Conservation (phyloP, 1,284 basidiomycete species). For the Naganishia sp. region DNA sequence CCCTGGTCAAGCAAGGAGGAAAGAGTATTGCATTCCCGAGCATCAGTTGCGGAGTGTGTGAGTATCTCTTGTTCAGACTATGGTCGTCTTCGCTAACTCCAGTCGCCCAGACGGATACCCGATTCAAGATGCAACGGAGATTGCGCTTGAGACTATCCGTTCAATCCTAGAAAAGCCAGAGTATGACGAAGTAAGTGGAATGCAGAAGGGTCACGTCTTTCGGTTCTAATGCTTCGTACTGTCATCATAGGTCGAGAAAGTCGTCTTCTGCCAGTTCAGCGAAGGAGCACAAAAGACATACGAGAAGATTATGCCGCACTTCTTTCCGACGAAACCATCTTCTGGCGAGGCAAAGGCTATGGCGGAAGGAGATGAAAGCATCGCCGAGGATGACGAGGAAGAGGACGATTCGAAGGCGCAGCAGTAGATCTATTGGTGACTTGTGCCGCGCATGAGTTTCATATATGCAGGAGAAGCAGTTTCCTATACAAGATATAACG, state of each 20-base stretch:
- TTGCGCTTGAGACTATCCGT: conserved; percentile 47
- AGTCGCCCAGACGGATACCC: conserved; percentile 49
- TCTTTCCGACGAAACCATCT: conserved; percentile 40
- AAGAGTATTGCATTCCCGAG: conserved; percentile 63
- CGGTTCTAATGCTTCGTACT: background rate
- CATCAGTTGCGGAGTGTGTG: conserved; percentile 48
- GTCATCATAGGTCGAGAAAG: conserved; percentile 42
- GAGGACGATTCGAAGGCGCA: background rate
- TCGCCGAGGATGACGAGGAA: conserved; percentile 11
- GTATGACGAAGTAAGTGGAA: conserved; percentile 27
- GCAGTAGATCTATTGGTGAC: background rate
- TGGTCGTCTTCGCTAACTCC: background rate
- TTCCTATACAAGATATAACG: conserved; percentile 11
- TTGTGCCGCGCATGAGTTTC: background rate
- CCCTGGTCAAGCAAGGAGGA: conserved; percentile 62
- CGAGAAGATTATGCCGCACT: conserved; percentile 36
- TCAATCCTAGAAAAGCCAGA: conserved; percentile 40
- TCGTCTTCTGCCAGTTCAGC: conserved; percentile 52
- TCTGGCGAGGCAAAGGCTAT: background rate
- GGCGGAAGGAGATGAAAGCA: conserved; percentile 16
- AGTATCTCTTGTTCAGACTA: conserved; percentile 34
- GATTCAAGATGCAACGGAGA: conserved; percentile 47
- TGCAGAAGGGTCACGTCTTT: background rate
- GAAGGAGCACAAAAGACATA: conserved; percentile 47
- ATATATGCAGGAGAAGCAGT: background rate